A percentile compares a stretch with the other conserved stretches of the same genome.
These are phyloP conservation scores for Penicillium brevicompactum DNA, from an alignment of 2,329 filamentous ascomycete genomes.

Conservation along the genomic window DNA sequence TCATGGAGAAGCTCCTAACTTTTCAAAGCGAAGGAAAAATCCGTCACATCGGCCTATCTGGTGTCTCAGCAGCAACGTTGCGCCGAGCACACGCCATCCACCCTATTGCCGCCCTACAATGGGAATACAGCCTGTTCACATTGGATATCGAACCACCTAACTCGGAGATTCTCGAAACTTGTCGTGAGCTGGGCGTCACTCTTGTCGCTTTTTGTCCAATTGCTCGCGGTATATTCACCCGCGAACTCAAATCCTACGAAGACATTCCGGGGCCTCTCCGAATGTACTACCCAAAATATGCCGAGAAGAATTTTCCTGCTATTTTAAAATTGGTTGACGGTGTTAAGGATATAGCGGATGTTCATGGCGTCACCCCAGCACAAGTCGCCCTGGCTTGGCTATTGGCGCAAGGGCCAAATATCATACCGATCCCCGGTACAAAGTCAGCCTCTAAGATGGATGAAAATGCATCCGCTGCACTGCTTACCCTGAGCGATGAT, in stretches of 20 bases:
- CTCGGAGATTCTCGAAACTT: conserved; percentile 53
- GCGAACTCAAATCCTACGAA: conserved; percentile 48
- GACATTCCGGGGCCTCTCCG: conserved; percentile 54
- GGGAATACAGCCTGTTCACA: conserved; percentile 55
- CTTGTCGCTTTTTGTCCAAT: conserved; percentile 63
- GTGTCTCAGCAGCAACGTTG: conserved; percentile 47
- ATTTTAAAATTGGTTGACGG: conserved; percentile 56
- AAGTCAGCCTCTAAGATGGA: conserved; percentile 21
- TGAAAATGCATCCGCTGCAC: conserved; percentile 19
- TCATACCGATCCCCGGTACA: conserved; percentile 34
- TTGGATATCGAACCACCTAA: conserved; percentile 51
- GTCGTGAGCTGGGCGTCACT: conserved; percentile 60
- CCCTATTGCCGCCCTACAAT: conserved; percentile 52
- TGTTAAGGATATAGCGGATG: conserved; percentile 53
- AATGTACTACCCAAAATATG: conserved; percentile 49
- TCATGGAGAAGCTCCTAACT: not conserved
- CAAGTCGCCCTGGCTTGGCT: conserved; percentile 68
- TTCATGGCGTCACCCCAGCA: conserved; percentile 57
- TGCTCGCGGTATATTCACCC: conserved; percentile 60
- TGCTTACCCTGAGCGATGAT: conserved; percentile 19
- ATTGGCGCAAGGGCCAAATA: conserved; percentile 54
- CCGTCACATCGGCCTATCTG: conserved; percentile 51
- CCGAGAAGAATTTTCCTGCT: conserved; percentile 54
- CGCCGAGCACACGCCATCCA: conserved; percentile 53
- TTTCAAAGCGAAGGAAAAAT: conserved; percentile 49